Evolutionary conservation across 225 moss, liverwort and hornwort species (phyloP).

Genomic region (Marchantia paleacea): DNA sequence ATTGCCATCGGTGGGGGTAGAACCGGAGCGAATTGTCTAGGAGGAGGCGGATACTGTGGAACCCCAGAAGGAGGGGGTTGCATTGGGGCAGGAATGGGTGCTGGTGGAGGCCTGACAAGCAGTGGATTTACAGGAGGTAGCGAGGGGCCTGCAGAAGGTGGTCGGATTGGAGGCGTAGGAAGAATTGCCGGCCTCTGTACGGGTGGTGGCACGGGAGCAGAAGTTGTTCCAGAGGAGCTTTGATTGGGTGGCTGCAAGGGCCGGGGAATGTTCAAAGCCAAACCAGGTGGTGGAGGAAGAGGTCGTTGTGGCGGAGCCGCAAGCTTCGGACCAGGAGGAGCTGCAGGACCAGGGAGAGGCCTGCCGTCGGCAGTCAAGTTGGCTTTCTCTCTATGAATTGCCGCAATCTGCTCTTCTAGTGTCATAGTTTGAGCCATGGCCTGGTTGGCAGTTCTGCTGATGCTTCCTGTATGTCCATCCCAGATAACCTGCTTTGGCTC

Average conservation of each 20-base stretch:
- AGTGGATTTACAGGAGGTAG: slow-evolving; percentile 66
- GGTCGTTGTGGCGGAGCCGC: slow-evolving; percentile 90
- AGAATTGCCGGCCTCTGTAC: slow-evolving; percentile 63
- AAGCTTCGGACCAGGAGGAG: slow-evolving; percentile 88
- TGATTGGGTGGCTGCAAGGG: slow-evolving; percentile 66
- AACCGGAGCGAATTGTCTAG: slow-evolving; percentile 61
- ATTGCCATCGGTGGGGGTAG: slow-evolving; percentile 48
- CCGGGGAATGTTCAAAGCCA: slow-evolving; percentile 88
- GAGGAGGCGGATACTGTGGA: slow-evolving; percentile 73
- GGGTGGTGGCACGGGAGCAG: slow-evolving; percentile 56
- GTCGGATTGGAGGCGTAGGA: slow-evolving; percentile 63
- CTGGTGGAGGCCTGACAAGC: slow-evolving; percentile 53
- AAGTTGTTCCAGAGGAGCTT: slow-evolving; percentile 25
- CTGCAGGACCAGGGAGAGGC: slow-evolving; percentile 84
- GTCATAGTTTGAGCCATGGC: slow-evolving; percentile 99
- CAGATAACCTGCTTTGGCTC: slow-evolving; percentile 99
- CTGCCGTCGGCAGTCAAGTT: slow-evolving; percentile 79
- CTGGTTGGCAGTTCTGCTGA: slow-evolving; percentile 95
- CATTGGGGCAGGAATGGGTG: slow-evolving; percentile 44
- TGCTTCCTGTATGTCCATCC: slow-evolving; percentile 99
- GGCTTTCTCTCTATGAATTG: slow-evolving; percentile 82
- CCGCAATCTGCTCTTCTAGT: slow-evolving; percentile 88
- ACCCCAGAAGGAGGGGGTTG: slow-evolving; percentile 55
- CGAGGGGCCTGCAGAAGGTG: slow-evolving; percentile 43
- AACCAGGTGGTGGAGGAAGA: slow-evolving; percentile 87